These are phyloP conservation scores for Chernovozyma aurita DNA, from an alignment of 1,139 yeast genomes.

Conservation along the genomic window DNA sequence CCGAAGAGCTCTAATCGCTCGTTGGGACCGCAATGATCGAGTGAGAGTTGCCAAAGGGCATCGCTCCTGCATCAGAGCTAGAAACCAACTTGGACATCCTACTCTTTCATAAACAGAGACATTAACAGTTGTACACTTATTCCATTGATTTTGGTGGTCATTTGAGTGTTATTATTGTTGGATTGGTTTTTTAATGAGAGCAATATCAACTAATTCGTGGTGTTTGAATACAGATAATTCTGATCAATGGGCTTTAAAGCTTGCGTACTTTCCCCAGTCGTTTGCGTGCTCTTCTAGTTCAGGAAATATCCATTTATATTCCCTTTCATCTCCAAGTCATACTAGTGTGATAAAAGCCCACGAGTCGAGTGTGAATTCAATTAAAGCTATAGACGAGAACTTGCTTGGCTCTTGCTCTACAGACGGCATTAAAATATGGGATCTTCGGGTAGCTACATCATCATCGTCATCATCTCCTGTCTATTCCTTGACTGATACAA, in stretches of 20 bases:
- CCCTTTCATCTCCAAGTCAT: neutral
- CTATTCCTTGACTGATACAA: conserved; percentile 32
- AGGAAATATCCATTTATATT: conserved; percentile 5
- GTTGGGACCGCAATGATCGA: too few relatives aligned
- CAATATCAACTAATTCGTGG: conserved; percentile 16
- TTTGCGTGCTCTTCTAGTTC: conserved; percentile 7
- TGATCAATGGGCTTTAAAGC: conserved; percentile 16
- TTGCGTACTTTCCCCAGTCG: conserved; percentile 9
- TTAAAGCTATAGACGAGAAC: conserved; percentile 20
- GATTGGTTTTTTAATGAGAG: too few relatives aligned
- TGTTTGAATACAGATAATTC: conserved; percentile 14
- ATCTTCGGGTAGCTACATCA: conserved; percentile 36
- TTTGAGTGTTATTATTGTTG: too few relatives aligned
- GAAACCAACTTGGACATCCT: too few relatives aligned
- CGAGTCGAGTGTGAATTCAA: conserved; percentile 32
- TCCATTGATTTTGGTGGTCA: too few relatives aligned
- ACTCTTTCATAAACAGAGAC: too few relatives aligned
- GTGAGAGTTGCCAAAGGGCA: too few relatives aligned
- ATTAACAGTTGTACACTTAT: too few relatives aligned
- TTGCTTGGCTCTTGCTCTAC: conserved; percentile 41
- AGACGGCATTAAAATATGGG: conserved; percentile 70
- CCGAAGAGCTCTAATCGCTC: too few relatives aligned
- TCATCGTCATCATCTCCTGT: conserved; percentile 20
- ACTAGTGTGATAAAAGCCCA: conserved; percentile 24
- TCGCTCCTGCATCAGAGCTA: too few relatives aligned